Conservation (phyloP, 176 grass and related monocot genomes). For the Oryza longistaminata region DNA sequence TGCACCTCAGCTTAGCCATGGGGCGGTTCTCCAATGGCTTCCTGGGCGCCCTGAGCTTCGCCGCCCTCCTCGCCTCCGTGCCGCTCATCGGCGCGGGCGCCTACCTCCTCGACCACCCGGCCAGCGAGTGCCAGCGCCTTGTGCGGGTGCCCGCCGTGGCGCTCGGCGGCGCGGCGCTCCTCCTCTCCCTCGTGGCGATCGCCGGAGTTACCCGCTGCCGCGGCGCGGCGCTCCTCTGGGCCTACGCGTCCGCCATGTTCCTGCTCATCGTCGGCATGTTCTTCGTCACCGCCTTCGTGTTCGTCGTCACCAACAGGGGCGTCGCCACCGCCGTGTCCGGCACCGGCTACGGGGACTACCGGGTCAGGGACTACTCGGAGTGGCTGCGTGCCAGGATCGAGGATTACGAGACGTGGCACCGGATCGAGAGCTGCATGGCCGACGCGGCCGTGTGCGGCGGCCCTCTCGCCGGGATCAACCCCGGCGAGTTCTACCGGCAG, state of each 20-base stretch:
- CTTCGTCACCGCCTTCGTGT: constrained; percentile 50
- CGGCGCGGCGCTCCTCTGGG: constrained; percentile 57
- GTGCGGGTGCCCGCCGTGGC: constrained; percentile 39
- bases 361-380: constrained; percentile 67
- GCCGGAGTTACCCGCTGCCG: constrained; percentile 51
- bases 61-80: constrained; percentile 43
- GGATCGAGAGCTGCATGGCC: constrained; percentile 64
- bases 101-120: constrained; percentile 35
- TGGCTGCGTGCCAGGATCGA: constrained; percentile 57
- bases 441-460: constrained; percentile 53
- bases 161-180: constrained; percentile 49
- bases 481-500: constrained; percentile 54
- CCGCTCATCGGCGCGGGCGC: constrained; percentile 50
- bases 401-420: constrained; percentile 54
- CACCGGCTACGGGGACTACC: constrained; percentile 54
- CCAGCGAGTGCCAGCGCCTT: constrained; percentile 60
- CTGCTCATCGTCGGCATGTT: constrained; percentile 62
- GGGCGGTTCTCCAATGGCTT: constrained; percentile 57
- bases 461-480: constrained; percentile 21
- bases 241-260: constrained; percentile 55
- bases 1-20: constrained; percentile 25
- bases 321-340: constrained; percentile 43
- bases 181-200: constrained; percentile 61
- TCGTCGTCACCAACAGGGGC: constrained; percentile 60
- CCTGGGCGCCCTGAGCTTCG: constrained; percentile 48